These are phyloP conservation scores for Cryptococcus sp. DNA, from an alignment of 1,284 basidiomycete species.

Conservation along the genomic window DNA sequence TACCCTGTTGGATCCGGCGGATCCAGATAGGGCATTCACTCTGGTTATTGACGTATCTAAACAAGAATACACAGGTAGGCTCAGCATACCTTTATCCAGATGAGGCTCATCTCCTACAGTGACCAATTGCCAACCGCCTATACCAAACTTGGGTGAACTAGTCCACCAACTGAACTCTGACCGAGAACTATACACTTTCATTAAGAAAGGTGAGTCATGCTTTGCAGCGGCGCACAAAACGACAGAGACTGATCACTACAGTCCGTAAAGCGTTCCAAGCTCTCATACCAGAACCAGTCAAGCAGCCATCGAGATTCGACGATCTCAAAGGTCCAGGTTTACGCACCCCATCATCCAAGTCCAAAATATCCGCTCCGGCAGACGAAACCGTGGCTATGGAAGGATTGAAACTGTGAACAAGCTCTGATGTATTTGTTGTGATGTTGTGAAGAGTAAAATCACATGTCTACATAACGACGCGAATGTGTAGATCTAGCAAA, in stretches of 20 bases:
- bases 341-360: slow-evolving; percentile 7
- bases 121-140: slow-evolving; percentile 39
- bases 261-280: slow-evolving; percentile 33
- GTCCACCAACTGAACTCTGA: slow-evolving; percentile 40
- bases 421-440: too few relatives aligned
- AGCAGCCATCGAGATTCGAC: slow-evolving; percentile 23
- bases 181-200: slow-evolving; percentile 40
- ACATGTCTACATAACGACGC: too few relatives aligned
- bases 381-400: slow-evolving; percentile 4
- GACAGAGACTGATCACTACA: slow-evolving; percentile 2
- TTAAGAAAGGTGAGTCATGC: slow-evolving; percentile 39
- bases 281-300: slow-evolving; percentile 18
- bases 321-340: slow-evolving; percentile 24
- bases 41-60: slow-evolving; percentile 69
- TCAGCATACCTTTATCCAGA: background rate
- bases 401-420: slow-evolving; percentile 1
- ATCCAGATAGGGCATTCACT: slow-evolving; percentile 62
- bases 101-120: slow-evolving; percentile 19
- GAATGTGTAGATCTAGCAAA: too few relatives aligned
- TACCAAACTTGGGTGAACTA: slow-evolving; percentile 32
- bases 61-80: slow-evolving; percentile 61
- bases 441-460: too few relatives aligned
- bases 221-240: background rate
- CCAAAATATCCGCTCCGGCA: background rate
- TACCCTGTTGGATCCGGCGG: slow-evolving; percentile 58